phyloP scores from a whole-genome alignment of 352 stramenopile genomes.

The Aphanomyces euteiches region DNA sequence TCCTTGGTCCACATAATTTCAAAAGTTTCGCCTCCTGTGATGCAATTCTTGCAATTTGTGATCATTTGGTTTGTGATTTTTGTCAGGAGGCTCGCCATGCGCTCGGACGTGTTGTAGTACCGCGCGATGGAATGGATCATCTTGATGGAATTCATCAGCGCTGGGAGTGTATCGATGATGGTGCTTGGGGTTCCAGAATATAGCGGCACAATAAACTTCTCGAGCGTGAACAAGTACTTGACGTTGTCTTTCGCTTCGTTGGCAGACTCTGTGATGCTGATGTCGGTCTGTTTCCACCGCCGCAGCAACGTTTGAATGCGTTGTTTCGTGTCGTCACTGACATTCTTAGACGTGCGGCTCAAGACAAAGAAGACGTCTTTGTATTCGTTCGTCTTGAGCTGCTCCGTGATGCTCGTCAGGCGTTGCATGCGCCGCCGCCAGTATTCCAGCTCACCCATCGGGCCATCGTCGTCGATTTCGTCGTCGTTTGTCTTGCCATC shows the following conservation, averaged over 20 bases:
- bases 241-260: slow-evolving; percentile 99
- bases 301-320: slow-evolving; percentile 91
- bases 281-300: slow-evolving; percentile 98
- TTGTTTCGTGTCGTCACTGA: slow-evolving; percentile 87
- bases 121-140: slow-evolving; percentile 99
- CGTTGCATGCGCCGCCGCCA: slow-evolving; percentile 96
- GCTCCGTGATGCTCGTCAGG: slow-evolving; percentile 98
- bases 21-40: slow-evolving; percentile 79
- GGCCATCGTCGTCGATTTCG: slow-evolving; percentile 85
- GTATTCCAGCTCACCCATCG: slow-evolving; percentile 96
- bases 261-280: slow-evolving; percentile 96
- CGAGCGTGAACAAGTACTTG: slow-evolving; percentile 98
- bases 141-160: slow-evolving; percentile 99
- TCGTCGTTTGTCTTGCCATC: slow-evolving; percentile 56
- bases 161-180: slow-evolving; percentile 98
- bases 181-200: slow-evolving; percentile 92
- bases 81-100: slow-evolving; percentile 95
- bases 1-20: slow-evolving; percentile 95
- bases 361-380: slow-evolving; percentile 93
- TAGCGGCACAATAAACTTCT: slow-evolving; percentile 92
- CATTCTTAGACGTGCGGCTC: slow-evolving; percentile 77
- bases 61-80: slow-evolving; percentile 99
- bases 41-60: slow-evolving; percentile 94
- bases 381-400: slow-evolving; percentile 96
- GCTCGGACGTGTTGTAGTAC: slow-evolving; percentile 98